Base-by-base conservation (phyloP, 2,329 filamentous ascomycete species). In the Arthrinium phaeospermum region DNA sequence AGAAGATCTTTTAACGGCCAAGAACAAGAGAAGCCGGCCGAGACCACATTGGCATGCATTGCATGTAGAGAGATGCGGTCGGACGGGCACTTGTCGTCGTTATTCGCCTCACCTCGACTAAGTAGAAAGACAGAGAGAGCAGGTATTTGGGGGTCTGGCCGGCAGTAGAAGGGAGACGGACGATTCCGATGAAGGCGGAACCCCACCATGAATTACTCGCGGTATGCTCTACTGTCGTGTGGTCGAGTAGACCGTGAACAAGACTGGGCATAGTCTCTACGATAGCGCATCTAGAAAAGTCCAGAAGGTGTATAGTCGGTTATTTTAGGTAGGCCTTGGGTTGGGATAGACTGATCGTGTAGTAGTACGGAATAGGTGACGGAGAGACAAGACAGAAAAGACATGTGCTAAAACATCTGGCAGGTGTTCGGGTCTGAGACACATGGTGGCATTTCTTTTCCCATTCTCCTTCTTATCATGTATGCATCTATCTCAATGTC, bases 391-490 rank as follows among this genome's bases (percentile, higher is more conserved):
- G 53, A 61, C 53, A 61, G 53, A 37, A 30, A 30, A 61, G 53
- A 61, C 53, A 61, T 61, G 30, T 61, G 53, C 53, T 61, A 37
- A 61, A 64, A 64, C 57, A 41, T 64, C 10, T 64, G 57, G 34
- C 57, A 64, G 57, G 57, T 41, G 57, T 41, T 64, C 57, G 57
- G 34, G 57, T 64, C 57, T 64, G 34, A 64, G 57, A 64, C 57
- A 61, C 7, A 22, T 13, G n/a, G 34, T 37, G 57, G n/a, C 34
- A 41, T 64, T 41, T 41, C 57, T 64, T 24, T 61, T 37, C 14
- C 27, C 27, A 12, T 57, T 30, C 46, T 22, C 51, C 51, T 34
- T 57, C 27, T 57, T 57, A 57, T 34, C 51, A 19, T 30, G 16
- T 57, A 37, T 22, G 27, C 53, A 61, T 34, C 53, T 37, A 64